These are phyloP conservation scores for Dictyostelium brefeldianum DNA, from an alignment of 78 protist species.

Conservation along the genomic window DNA sequence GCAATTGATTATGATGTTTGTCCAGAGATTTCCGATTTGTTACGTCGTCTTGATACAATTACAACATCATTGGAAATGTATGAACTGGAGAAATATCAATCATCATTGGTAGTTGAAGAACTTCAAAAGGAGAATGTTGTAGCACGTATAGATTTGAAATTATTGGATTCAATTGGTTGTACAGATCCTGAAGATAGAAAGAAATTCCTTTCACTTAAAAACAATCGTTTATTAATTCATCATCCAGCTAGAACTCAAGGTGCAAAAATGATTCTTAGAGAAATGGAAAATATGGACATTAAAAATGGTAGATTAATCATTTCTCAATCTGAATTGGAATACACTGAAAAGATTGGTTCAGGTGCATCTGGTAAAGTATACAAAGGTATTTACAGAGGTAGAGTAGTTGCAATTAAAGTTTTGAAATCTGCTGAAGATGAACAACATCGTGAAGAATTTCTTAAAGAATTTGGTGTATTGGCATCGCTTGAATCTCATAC, in stretches of 20 bases:
- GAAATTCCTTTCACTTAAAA: conserved; percentile 10
- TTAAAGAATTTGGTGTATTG: conserved; percentile 77
- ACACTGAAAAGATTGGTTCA: conserved; percentile 80
- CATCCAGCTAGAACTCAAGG: conserved; percentile 65
- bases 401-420: conserved; percentile 83
- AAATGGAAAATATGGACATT: conserved; percentile 74
- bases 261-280: conserved; percentile 46
- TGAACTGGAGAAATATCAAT: conserved; percentile 2
- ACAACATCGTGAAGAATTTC: conserved; percentile 66
- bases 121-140: conserved; percentile 35
- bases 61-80: conserved; percentile 8
- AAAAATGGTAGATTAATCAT: conserved; percentile 79
- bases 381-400: conserved; percentile 82
- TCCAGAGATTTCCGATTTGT: conserved; percentile 50
- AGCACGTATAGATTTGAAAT: conserved; percentile 32
- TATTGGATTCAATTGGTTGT: conserved; percentile 53
- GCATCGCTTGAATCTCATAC: conserved; percentile 45
- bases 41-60: conserved; percentile 39
- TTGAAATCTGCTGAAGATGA: conserved; percentile 70
- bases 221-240: background rate
- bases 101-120: conserved; percentile 62
- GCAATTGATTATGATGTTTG: conserved; percentile 38
- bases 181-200: conserved; percentile 43
- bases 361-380: conserved; percentile 82
- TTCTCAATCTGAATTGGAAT: conserved; percentile 61